These are phyloP conservation scores for Salix dunnii DNA, from an alignment of 345 rosid species.

Conservation along the genomic window DNA sequence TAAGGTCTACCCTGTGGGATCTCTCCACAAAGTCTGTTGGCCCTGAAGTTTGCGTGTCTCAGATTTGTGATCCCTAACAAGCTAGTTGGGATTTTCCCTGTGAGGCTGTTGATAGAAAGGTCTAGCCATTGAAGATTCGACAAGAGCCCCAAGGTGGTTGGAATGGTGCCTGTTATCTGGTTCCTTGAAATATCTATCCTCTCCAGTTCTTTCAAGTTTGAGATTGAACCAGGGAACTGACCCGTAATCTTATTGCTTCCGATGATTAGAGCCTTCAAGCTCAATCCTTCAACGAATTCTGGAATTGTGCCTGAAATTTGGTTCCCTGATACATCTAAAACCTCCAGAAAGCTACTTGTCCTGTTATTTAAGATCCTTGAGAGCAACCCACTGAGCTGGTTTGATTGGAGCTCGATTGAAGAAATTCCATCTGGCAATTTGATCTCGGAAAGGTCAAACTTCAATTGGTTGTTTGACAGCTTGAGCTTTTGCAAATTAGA, in stretches of 20 bases:
- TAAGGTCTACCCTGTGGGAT: slow-evolving; percentile 92
- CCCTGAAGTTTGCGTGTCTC: slow-evolving; percentile 77
- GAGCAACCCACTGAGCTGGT: slow-evolving; percentile 64
- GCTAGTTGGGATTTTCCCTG: slow-evolving; percentile 69
- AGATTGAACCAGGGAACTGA: slow-evolving; percentile 68
- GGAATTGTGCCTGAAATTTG: slow-evolving; percentile 65
- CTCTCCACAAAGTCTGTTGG: slow-evolving; percentile 80
- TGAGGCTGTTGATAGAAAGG: slow-evolving; percentile 58
- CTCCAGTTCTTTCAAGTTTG: slow-evolving; percentile 62
- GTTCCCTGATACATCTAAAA: slow-evolving; percentile 58
- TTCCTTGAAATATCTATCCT: slow-evolving; percentile 74
- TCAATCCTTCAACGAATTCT: slow-evolving; percentile 56
- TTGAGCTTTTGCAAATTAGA: slow-evolving; percentile 57
- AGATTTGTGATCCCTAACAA: slow-evolving; percentile 48
- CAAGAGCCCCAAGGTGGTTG: slow-evolving; percentile 54
- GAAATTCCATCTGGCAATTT: slow-evolving; percentile 56
- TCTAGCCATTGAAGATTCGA: slow-evolving; percentile 71
- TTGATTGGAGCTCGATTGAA: slow-evolving; percentile 61
- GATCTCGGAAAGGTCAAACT: slow-evolving; percentile 55
- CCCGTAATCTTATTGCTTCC: slow-evolving; percentile 77
- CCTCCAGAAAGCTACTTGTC: slow-evolving; percentile 71
- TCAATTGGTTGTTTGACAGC: slow-evolving; percentile 72
- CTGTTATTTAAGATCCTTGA: slow-evolving; percentile 59
- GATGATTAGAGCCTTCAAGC: slow-evolving; percentile 60
- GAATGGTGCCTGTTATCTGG: slow-evolving; percentile 62